Evolutionary conservation across 208 protist genomes (phyloP).

Genomic region (Leishmania tropica): DNA sequence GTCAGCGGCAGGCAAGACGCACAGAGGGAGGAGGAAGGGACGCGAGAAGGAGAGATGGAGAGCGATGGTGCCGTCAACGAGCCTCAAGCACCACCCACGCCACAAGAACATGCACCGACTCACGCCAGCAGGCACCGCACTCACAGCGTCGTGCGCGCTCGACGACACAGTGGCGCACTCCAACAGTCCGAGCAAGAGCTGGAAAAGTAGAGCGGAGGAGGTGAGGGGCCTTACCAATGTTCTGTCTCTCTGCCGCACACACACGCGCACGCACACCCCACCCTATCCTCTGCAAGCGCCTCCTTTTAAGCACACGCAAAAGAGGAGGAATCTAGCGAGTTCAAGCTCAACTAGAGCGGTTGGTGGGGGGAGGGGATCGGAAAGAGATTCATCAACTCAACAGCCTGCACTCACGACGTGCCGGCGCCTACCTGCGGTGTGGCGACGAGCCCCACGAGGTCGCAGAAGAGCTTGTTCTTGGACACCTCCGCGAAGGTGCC

Average conservation of each 20-base stretch:
- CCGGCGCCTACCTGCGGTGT: slow-evolving; percentile 8
- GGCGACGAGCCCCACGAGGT: slow-evolving; percentile 54
- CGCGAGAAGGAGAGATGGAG: not conserved
- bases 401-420: not conserved
- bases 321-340: not conserved
- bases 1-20: not conserved
- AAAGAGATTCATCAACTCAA: not conserved
- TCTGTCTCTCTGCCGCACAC: not conserved
- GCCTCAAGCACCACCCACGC: not conserved
- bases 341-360: not conserved
- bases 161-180: too few relatives aligned
- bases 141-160: not conserved
- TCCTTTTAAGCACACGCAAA: too few relatives aligned
- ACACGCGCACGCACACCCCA: not conserved
- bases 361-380: not conserved
- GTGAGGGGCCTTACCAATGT: not conserved
- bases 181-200: too few relatives aligned
- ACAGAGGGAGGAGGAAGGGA: not conserved
- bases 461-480: slow-evolving; percentile 60
- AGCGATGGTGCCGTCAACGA: not conserved
- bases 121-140: not conserved
- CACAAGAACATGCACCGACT: not conserved
- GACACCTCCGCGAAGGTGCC: slow-evolving; percentile 79
- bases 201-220: not conserved
- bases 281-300: not conserved